A percentile compares a stretch with the other conserved stretches of the same genome.
These are phyloP conservation scores for Cladorrhinum samala DNA, from an alignment of 495 filamentous ascomycete species.

Conservation along the genomic window DNA sequence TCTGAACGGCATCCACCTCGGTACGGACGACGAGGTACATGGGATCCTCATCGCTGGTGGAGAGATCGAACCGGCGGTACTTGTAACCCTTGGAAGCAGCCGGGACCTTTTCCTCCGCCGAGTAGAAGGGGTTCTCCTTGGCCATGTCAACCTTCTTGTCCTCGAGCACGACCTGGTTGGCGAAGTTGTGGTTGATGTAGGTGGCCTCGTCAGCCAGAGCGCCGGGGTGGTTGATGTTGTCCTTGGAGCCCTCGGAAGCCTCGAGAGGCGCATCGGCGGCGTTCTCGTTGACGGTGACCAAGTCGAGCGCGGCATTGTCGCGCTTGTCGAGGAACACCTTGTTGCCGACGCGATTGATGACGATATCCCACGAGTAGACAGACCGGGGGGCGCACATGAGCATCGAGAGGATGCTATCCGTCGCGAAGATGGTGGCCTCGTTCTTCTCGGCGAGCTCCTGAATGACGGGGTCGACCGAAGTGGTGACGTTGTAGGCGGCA, in stretches of 20 bases:
- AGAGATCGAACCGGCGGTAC: constrained; percentile 94
- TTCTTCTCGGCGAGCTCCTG: constrained; percentile 95
- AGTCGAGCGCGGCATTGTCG: constrained; percentile 84
- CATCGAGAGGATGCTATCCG: constrained; percentile 95
- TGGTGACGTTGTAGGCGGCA: constrained; percentile 95
- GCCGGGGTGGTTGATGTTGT: constrained; percentile 82
- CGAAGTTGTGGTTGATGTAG: constrained; percentile 99
- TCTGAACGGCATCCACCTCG: constrained; percentile 92
- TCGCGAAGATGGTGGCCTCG: constrained; percentile 94
- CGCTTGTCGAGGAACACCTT: constrained; percentile 99
- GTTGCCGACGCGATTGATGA: constrained; percentile 82
- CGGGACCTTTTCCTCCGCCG: constrained; percentile 83
- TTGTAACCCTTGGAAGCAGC: constrained; percentile 95
- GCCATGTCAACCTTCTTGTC: constrained; percentile 70
- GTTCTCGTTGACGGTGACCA: constrained; percentile 98
- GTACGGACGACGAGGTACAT: constrained; percentile 88
- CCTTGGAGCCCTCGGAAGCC: constrained; percentile 85
- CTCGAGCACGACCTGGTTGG: constrained; percentile 85
- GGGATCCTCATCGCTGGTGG: constrained; percentile 85
- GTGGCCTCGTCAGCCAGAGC: constrained; percentile 94
- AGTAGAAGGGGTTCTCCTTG: constrained; percentile 94
- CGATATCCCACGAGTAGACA: constrained; percentile 96
- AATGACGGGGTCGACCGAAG: constrained; percentile 89
- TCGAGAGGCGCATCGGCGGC: constrained; percentile 94
- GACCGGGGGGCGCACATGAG: constrained; percentile 96